These are phyloP conservation scores for Eimeria maxima DNA, from an alignment of 169 alveolate genomes.

Conservation along the genomic window DNA sequence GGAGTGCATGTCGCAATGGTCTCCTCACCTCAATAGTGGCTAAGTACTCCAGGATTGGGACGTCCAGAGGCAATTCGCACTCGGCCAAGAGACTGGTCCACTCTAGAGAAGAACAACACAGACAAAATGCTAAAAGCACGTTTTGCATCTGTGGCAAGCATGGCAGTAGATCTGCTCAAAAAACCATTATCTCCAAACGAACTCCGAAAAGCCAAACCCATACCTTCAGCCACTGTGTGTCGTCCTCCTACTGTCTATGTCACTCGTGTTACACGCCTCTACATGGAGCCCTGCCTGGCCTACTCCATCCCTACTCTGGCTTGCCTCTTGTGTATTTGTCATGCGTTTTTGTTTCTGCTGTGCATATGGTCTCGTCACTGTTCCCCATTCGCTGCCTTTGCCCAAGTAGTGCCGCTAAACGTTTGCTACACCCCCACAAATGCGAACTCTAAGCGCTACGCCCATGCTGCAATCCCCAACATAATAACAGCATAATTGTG, in stretches of 20 bases:
- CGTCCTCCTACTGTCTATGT: background rate
- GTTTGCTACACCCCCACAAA: background rate
- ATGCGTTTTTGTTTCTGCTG: background rate
- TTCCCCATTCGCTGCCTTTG: background rate
- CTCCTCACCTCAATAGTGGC: constrained; percentile 31
- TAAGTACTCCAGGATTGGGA: constrained; percentile 38
- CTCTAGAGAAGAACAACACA: background rate
- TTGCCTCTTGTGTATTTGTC: background rate
- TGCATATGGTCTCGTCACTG: background rate
- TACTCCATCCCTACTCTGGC: background rate
- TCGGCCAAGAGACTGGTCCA: constrained; percentile 12
- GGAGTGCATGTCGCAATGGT: background rate
- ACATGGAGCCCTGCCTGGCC: background rate
- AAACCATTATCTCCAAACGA: background rate
- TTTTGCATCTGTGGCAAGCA: no score
- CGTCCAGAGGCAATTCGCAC: constrained; percentile 50
- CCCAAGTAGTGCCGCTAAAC: background rate
- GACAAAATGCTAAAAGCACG: no score
- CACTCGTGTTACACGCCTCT: background rate
- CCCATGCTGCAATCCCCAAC: background rate
- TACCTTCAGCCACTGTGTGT: background rate
- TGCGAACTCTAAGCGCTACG: background rate
- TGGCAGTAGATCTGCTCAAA: no score
- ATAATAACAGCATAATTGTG: background rate
- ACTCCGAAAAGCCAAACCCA: background rate